phyloP scores from a whole-genome alignment of 148 eudicot genomes.

The Heliamphora exappendiculata region DNA sequence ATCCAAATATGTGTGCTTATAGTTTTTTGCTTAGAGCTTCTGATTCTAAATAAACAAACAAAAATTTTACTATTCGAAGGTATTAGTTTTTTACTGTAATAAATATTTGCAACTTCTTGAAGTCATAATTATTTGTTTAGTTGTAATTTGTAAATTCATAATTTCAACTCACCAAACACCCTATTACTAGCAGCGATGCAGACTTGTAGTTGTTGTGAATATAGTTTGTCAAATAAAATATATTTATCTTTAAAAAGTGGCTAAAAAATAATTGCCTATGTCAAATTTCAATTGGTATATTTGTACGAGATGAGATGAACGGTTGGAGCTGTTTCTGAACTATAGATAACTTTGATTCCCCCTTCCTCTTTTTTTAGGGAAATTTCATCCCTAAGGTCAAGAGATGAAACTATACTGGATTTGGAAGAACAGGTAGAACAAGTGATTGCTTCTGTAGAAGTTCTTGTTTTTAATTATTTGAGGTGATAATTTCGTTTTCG shows the following conservation, averaged over 20 bases:
- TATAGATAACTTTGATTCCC: neutral
- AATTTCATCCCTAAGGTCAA: constrained; percentile 31
- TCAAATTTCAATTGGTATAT: neutral
- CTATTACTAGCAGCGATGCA: no score
- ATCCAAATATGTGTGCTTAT: no score
- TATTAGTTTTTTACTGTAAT: no score
- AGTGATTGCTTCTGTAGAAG: neutral
- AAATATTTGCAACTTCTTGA: no score
- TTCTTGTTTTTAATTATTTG: neutral
- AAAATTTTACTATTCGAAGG: no score
- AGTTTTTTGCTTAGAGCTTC: no score
- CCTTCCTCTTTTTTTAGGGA: constrained; percentile 31
- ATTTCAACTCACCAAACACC: no score
- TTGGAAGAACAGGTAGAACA: constrained; percentile 73
- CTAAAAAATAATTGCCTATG: neutral
- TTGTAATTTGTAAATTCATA: no score
- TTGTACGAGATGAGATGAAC: neutral
- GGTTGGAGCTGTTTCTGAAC: neutral
- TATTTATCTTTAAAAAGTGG: neutral
- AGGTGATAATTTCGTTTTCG: neutral
- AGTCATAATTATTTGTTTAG: no score
- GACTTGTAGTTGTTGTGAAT: neutral
- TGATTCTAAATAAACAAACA: no score
- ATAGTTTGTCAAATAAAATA: neutral
- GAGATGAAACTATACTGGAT: constrained; percentile 54